Percentiles rank a stretch among this genome's conserved stretches.
These are phyloP conservation scores for Solanum chilense DNA, from an alignment of 257 asterid genomes.

Conservation along the genomic window DNA sequence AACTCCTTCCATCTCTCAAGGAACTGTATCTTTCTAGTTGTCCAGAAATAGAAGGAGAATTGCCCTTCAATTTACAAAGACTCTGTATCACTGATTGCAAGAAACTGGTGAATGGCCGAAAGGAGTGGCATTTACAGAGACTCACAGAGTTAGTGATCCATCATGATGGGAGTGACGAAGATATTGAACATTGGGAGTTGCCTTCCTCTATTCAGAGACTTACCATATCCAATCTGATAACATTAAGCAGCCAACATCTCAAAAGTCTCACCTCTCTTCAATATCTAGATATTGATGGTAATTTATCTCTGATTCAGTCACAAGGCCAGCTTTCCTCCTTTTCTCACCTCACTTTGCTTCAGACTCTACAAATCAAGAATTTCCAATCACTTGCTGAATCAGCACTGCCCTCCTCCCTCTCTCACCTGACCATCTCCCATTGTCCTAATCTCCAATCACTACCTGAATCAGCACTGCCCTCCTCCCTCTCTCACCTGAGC, in stretches of 20 bases:
- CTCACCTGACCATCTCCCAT: rapidly evolving
- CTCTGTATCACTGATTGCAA: rapidly evolving
- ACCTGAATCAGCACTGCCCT: no score
- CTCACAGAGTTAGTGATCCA: rapidly evolving
- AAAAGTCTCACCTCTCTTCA: constrained; percentile 1
- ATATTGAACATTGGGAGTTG: not conserved
- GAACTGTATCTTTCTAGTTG: rapidly evolving
- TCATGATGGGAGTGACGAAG: not conserved
- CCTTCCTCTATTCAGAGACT: not conserved
- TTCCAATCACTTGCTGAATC: not conserved
- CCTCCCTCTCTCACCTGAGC: no score
- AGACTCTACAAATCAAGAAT: no score
- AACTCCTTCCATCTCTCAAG: not conserved
- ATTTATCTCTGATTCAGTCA: not conserved
- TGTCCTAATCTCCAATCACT: no score
- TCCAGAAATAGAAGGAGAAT: not conserved
- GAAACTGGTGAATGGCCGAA: not conserved
- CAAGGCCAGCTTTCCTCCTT: no score
- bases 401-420: not conserved
- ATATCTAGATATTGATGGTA: rapidly evolving
- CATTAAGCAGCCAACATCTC: not conserved
- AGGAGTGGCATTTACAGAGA: not conserved
- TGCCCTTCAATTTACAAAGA: not conserved
- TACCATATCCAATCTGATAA: rapidly evolving
- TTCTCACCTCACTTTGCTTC: not conserved